Evolutionary conservation across 805 yeast genomes (phyloP).

Genomic region (Metschnikowia drakensbergensis): DNA sequence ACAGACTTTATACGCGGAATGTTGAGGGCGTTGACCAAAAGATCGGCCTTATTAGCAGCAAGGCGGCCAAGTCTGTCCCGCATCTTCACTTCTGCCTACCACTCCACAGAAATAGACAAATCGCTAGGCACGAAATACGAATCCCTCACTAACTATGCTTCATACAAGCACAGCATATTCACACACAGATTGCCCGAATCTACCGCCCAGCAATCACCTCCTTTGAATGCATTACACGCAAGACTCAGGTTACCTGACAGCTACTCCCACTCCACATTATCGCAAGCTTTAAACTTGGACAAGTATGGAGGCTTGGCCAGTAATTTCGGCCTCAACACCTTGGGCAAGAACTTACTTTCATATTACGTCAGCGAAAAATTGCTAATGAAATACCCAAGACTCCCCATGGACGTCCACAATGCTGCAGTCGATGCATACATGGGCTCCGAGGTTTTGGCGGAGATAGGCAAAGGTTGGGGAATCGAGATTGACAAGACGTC

Average conservation of each 20-base stretch:
- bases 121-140: constrained; percentile 31
- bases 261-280: constrained; percentile 63
- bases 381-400: constrained; percentile 77
- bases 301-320: constrained; percentile 48
- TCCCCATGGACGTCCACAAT: constrained; percentile 75
- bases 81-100: constrained; percentile 16
- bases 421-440: constrained; percentile 74
- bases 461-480: constrained; percentile 82
- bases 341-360: constrained; percentile 75
- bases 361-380: constrained; percentile 74
- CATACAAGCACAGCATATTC: constrained; percentile 38
- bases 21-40: constrained; percentile 17
- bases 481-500: constrained; percentile 69
- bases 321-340: constrained; percentile 73
- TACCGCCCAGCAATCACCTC: constrained; percentile 56
- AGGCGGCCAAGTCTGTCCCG: constrained; percentile 8
- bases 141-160: constrained; percentile 34
- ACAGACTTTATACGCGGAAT: constrained; percentile 7
- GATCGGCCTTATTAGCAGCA: constrained; percentile 5
- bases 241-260: constrained; percentile 62
- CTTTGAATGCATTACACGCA: constrained; percentile 73
- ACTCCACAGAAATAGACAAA: constrained; percentile 22
- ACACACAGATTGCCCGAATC: constrained; percentile 46
- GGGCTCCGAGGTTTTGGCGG: constrained; percentile 60
- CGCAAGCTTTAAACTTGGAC: constrained; percentile 71